Percentiles rank a stretch among this genome's conserved stretches.
Evolutionary conservation across 768 basidiomycete genomes (phyloP).

Genomic region (Jaapia argillacea): DNA sequence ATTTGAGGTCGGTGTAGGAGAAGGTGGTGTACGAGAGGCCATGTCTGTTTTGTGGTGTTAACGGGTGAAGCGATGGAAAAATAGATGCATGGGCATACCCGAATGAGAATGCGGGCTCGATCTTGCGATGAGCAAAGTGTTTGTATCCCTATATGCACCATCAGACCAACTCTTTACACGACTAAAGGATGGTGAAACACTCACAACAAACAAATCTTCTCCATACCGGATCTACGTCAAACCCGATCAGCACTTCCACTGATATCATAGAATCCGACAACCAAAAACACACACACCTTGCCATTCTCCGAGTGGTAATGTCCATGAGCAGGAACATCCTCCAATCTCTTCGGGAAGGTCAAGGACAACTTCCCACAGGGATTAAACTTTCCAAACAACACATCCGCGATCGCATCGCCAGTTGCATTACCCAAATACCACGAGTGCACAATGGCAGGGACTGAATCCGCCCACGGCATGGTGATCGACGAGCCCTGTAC

Average conservation of each 20-base stretch:
- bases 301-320: conserved; percentile 67
- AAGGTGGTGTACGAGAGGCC: conserved; percentile 76
- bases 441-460: conserved; percentile 60
- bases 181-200: no score
- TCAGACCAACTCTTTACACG: no score
- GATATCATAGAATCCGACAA: no score
- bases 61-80: no score
- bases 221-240: conserved; percentile 47
- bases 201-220: conserved; percentile 61
- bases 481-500: conserved; percentile 60
- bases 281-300: no score
- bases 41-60: conserved; percentile 33
- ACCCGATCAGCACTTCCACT: no score
- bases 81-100: conserved; percentile 57
- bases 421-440: conserved; percentile 85
- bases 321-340: conserved; percentile 62
- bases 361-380: conserved; percentile 68
- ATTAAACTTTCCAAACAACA: conserved; percentile 70
- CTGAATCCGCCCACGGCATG: conserved; percentile 68
- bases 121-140: conserved; percentile 56
- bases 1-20: conserved; percentile 36
- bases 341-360: conserved; percentile 69
- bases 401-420: conserved; percentile 74
- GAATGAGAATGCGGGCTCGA: conserved; percentile 61
- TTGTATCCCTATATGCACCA: conserved; percentile 70